A percentile compares a stretch with the other conserved stretches of the same genome.
Evolutionary conservation across 495 filamentous ascomycete species (phyloP).

Genomic region (Neurospora hispaniola): DNA sequence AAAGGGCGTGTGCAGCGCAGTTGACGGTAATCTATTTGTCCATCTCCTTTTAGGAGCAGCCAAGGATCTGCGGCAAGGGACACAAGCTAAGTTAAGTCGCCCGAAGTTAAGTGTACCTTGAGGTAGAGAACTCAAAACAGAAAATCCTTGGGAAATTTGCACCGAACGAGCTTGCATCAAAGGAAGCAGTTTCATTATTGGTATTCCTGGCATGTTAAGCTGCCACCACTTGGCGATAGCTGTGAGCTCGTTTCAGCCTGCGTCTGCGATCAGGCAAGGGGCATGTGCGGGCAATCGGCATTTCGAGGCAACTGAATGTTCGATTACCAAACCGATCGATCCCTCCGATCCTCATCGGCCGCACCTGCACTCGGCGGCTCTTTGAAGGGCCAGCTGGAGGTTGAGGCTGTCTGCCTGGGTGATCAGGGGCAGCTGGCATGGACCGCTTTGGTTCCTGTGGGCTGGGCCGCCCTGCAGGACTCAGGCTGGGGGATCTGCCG

Average conservation of each 20-base stretch:
- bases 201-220: neutral
- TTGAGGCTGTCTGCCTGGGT: neutral
- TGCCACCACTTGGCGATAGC: neutral
- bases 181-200: neutral
- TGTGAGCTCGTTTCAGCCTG: neutral
- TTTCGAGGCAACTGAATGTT: neutral
- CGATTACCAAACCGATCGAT: neutral
- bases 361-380: neutral
- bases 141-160: neutral
- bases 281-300: neutral
- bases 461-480: neutral
- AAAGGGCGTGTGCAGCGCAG: neutral
- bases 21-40: neutral
- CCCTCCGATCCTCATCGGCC: neutral
- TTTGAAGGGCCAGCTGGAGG: neutral
- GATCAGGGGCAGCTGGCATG: neutral
- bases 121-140: neutral
- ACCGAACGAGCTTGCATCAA: neutral
- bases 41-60: neutral
- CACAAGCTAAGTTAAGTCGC: neutral
- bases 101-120: too few relatives aligned
- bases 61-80: neutral
- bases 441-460: neutral
- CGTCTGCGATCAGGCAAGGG: neutral
- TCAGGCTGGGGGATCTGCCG: neutral